phyloP scores from a whole-genome alignment of 306 rosid genomes.

The Begonia masoniana region DNA sequence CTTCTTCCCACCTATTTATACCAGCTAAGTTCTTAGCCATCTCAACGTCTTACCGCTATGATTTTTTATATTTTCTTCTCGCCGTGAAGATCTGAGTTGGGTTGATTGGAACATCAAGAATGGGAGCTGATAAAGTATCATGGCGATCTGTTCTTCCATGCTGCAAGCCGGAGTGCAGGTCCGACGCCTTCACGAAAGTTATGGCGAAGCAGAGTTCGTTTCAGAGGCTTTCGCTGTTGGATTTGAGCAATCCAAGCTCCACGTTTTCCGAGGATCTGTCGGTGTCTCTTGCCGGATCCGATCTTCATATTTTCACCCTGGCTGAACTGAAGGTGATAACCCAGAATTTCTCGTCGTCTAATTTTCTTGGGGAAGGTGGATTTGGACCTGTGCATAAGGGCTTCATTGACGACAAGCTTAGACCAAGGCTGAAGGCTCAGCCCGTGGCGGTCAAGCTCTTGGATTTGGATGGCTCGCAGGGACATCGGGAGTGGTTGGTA shows the following conservation, averaged over 20 bases:
- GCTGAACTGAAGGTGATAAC: slow-evolving; percentile 81
- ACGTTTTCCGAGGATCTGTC: slow-evolving; percentile 68
- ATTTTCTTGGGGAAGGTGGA: slow-evolving; percentile 92
- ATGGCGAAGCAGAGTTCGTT: slow-evolving; percentile 37
- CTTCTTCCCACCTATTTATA: too few relatives aligned
- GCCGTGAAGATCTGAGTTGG: too few relatives aligned
- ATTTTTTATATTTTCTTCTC: too few relatives aligned
- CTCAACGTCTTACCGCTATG: too few relatives aligned
- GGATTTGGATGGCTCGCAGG: slow-evolving; percentile 81
- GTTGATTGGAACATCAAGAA: too few relatives aligned
- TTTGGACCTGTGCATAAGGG: slow-evolving; percentile 96
- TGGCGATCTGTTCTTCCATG: slow-evolving; percentile 51
- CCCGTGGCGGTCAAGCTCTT: slow-evolving; percentile 88
- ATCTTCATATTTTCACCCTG: slow-evolving; percentile 48
- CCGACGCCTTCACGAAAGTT: slow-evolving; percentile 27
- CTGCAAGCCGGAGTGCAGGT: slow-evolving; percentile 21
- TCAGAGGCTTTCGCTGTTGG: slow-evolving; percentile 44
- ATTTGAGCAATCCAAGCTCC: slow-evolving; percentile 57
- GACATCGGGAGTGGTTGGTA: slow-evolving; percentile 98
- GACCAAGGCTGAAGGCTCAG: slow-evolving; percentile 64
- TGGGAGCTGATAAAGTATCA: slow-evolving; percentile 16
- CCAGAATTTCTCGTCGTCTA: slow-evolving; percentile 51
- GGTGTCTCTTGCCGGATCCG: slow-evolving; percentile 67
- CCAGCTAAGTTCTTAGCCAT: too few relatives aligned
- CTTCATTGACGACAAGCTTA: slow-evolving; percentile 76